Evolutionary conservation across 495 filamentous ascomycete species (phyloP).

Genomic region (Penicillium dipodomyicola): DNA sequence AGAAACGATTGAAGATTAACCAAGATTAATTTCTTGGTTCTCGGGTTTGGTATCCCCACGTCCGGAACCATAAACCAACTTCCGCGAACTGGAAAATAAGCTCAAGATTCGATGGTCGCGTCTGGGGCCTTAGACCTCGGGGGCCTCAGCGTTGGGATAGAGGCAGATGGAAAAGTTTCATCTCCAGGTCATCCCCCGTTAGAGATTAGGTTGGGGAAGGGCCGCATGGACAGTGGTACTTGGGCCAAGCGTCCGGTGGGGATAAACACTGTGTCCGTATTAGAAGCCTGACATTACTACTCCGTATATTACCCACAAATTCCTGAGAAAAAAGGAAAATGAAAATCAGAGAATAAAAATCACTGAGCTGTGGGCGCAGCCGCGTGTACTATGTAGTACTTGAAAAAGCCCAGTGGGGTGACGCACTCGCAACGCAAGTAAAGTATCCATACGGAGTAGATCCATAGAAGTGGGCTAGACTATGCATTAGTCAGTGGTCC

Average conservation of each 20-base stretch:
- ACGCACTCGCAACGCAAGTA: not conserved
- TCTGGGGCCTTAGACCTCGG: constrained; percentile 1
- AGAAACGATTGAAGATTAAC: not conserved
- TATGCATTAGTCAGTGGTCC: constrained; percentile 4
- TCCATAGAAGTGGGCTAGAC: not conserved
- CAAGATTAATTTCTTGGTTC: not conserved
- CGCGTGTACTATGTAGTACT: not conserved
- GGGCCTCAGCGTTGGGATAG: not conserved
- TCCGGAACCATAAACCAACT: not conserved
- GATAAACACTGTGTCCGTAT: not conserved
- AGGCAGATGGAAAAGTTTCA: constrained; percentile 2
- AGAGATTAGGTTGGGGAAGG: constrained; percentile 16
- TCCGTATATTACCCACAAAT: not conserved
- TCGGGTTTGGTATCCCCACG: not conserved
- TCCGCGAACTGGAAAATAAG: constrained; percentile 21
- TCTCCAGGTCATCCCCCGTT: constrained; percentile 7
- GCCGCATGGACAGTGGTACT: constrained; percentile 14
- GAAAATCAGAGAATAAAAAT: not conserved
- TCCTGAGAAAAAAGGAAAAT: not conserved
- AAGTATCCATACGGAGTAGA: not conserved
- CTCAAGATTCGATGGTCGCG: constrained; percentile 25
- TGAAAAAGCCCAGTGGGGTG: not conserved
- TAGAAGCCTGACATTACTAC: not conserved
- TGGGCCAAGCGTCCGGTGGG: constrained; percentile 5
- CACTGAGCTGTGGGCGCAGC: not conserved